Evolutionary conservation across 768 basidiomycete species (phyloP).

Genomic region (Suillus alpinus): DNA sequence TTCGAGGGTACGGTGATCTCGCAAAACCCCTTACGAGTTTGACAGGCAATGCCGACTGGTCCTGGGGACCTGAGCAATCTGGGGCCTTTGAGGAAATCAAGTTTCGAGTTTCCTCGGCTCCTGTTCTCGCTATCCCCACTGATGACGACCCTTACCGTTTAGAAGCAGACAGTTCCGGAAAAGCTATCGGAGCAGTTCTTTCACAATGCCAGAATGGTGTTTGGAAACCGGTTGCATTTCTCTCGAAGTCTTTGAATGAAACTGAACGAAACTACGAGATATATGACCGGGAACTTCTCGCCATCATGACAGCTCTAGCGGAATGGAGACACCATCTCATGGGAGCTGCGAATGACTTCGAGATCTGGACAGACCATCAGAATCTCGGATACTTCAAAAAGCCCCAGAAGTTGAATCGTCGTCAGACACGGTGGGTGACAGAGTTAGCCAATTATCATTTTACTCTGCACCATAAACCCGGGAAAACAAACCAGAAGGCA

Average conservation of each 20-base stretch:
- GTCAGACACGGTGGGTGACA: conserved; percentile 42
- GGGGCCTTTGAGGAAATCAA: conserved; percentile 31
- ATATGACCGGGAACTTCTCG: conserved; percentile 47
- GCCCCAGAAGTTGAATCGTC: conserved; percentile 35
- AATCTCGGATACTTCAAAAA: conserved; percentile 44
- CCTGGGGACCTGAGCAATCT: conserved; percentile 22
- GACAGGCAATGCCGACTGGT: conserved; percentile 24
- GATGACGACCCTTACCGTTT: conserved; percentile 18
- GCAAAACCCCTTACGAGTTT: conserved; percentile 27
- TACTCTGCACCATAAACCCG: conserved; percentile 28
- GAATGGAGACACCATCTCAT: conserved; percentile 27
- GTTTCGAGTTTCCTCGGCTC: conserved; percentile 18
- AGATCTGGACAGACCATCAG: conserved; percentile 11
- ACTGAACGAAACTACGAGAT: conserved; percentile 45
- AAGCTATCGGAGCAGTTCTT: conserved; percentile 29
- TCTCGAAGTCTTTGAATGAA: conserved; percentile 28
- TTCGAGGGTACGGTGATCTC: conserved; percentile 28
- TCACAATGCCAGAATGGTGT: conserved; percentile 20
- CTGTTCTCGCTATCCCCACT: conserved; percentile 19
- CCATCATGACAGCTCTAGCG: conserved; percentile 37
- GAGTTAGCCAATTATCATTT: conserved; percentile 36
- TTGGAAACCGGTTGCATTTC: conserved; percentile 39
- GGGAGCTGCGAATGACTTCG: not conserved
- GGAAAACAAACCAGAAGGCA: conserved; percentile 17
- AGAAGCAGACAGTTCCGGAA: conserved; percentile 31